Evolutionary conservation across 257 asterid genomes (phyloP).

Genomic region (Cruciata laevipes): DNA sequence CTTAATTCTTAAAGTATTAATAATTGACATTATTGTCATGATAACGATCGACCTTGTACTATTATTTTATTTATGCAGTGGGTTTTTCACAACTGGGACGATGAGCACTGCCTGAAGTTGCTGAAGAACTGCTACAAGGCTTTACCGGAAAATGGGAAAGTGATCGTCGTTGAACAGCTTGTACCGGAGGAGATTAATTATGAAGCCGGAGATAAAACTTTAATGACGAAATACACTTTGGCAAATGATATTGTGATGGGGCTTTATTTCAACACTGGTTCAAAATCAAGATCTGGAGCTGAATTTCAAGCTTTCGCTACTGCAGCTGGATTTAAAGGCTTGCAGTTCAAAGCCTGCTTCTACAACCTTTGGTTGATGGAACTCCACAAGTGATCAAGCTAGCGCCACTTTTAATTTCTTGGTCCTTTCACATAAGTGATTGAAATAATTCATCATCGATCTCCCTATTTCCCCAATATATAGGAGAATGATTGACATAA

Average conservation of each 20-base stretch:
- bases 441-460: too few species aligned
- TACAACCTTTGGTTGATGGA: background rate
- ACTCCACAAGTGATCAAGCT: background rate
- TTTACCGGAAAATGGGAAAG: constrained; percentile 2
- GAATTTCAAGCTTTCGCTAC: constrained; percentile 3
- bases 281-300: background rate
- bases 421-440: too few species aligned
- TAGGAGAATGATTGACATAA: too few species aligned
- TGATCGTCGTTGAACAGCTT: background rate
- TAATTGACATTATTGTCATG: too few species aligned
- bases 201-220: background rate
- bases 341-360: background rate
- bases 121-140: constrained; percentile 10
- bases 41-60: too few species aligned
- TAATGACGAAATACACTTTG: background rate
- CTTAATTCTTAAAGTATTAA: too few species aligned
- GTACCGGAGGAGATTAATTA: background rate
- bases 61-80: background rate
- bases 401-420: too few species aligned
- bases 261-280: background rate
- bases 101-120: constrained; percentile 2
- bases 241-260: background rate
- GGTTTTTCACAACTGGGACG: constrained; percentile 1
- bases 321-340: constrained; percentile 6
- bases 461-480: too few species aligned